These are phyloP conservation scores for Extremus antarcticus DNA, from an alignment of 495 filamentous ascomycete genomes.

Conservation along the genomic window DNA sequence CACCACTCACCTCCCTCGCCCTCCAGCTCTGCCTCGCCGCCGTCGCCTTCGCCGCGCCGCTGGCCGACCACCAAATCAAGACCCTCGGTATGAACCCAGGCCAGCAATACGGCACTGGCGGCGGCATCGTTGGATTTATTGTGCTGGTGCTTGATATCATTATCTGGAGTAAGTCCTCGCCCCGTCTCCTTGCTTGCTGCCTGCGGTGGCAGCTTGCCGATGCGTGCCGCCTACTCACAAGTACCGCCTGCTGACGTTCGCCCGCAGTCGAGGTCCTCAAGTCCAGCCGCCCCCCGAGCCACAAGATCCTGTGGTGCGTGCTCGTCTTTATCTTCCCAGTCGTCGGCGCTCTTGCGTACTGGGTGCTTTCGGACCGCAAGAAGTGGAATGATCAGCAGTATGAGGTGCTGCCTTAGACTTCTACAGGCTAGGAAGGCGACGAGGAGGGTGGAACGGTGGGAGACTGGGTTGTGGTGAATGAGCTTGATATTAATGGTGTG, in stretches of 20 bases:
- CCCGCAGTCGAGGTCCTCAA: constrained; percentile 42
- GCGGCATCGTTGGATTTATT: constrained; percentile 39
- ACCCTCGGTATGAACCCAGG: neutral
- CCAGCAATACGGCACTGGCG: constrained; percentile 38
- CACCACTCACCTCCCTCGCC: constrained; percentile 28
- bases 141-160: constrained; percentile 42
- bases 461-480: too few species aligned
- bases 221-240: neutral
- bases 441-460: too few species aligned
- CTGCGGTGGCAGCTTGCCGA: too few species aligned
- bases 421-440: too few species aligned
- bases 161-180: constrained; percentile 35
- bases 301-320: constrained; percentile 42
- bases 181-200: too few species aligned
- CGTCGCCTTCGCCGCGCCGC: constrained; percentile 33
- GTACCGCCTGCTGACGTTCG: neutral
- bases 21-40: constrained; percentile 35
- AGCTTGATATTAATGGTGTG: too few species aligned
- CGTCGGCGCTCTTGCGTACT: constrained; percentile 41
- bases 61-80: constrained; percentile 12
- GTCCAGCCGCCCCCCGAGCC: constrained; percentile 35
- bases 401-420: constrained; percentile 32
- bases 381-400: constrained; percentile 34
- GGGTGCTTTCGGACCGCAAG: constrained; percentile 41
- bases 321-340: constrained; percentile 43